A percentile compares a stretch with the other conserved stretches of the same genome.
Evolutionary conservation across 148 eudicot species (phyloP).

Genomic region (Rheum nobile): DNA sequence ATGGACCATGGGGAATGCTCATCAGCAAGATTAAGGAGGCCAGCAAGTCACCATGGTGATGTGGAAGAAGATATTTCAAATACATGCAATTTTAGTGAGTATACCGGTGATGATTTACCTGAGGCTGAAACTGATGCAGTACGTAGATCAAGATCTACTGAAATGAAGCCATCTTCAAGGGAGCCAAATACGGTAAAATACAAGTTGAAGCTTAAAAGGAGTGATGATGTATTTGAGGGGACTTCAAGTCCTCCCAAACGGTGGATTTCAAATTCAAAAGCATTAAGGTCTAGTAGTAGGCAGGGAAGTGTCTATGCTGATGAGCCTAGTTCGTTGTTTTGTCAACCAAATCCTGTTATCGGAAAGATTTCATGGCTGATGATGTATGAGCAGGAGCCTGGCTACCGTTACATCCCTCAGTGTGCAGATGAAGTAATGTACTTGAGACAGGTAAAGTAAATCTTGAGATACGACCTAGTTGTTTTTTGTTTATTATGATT

Average conservation of each 20-base stretch:
- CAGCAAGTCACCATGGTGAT: conserved; percentile 18
- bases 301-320: conserved; percentile 19
- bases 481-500: not conserved
- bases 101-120: conserved; percentile 27
- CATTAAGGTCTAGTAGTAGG: conserved; percentile 38
- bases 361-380: conserved; percentile 65
- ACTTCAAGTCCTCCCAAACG: conserved; percentile 22
- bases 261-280: conserved; percentile 21
- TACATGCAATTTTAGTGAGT: conserved; percentile 14
- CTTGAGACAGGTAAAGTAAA: conserved; percentile 56
- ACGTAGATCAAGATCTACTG: conserved; percentile 63
- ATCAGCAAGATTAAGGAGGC: conserved; percentile 12
- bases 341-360: conserved; percentile 8
- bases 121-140: conserved; percentile 50
- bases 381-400: conserved; percentile 67
- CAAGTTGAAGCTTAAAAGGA: conserved; percentile 28
- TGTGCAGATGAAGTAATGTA: conserved; percentile 76
- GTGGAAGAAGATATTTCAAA: conserved; percentile 25
- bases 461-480: not conserved
- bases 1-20: conserved; percentile 4
- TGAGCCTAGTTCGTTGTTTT: conserved; percentile 16
- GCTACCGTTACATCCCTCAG: conserved; percentile 86
- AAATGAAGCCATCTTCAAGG: conserved; percentile 43
- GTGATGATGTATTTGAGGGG: conserved; percentile 25
- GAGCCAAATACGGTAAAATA: conserved; percentile 23